Evolutionary conservation across 495 filamentous ascomycete species (phyloP).

Genomic region (Tuber umbilicatum): DNA sequence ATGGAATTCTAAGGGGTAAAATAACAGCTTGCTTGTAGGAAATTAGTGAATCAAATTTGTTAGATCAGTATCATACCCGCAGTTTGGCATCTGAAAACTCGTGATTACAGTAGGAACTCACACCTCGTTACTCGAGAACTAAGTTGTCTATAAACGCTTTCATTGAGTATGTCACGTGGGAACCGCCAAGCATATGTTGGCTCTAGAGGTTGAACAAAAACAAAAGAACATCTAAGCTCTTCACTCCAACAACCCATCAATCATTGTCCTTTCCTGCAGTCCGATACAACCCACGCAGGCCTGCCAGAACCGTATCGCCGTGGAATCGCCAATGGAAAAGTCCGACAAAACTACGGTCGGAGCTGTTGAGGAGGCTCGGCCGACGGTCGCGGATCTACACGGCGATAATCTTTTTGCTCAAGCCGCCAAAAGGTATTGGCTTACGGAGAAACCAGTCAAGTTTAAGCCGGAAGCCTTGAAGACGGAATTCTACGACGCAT

Average conservation of each 20-base stretch:
- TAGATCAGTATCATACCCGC: background rate
- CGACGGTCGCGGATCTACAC: constrained; percentile 61
- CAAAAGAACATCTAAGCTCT: constrained; percentile 21
- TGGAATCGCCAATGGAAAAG: constrained; percentile 28
- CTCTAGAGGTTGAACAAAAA: constrained; percentile 22
- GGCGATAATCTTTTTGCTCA: constrained; percentile 75
- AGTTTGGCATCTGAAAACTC: background rate
- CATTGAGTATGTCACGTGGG: constrained; percentile 18
- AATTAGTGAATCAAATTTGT: background rate
- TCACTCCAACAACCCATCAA: constrained; percentile 21
- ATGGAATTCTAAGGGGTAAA: background rate
- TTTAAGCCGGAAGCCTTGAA: constrained; percentile 81
- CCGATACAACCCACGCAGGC: constrained; percentile 4
- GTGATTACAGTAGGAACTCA: constrained; percentile 2
- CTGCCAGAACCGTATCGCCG: constrained; percentile 5
- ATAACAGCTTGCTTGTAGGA: background rate
- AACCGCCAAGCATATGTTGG: constrained; percentile 20
- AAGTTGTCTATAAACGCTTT: background rate
- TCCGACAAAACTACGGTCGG: constrained; percentile 32
- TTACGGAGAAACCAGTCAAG: constrained; percentile 60
- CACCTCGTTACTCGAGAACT: constrained; percentile 16
- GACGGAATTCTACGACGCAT: constrained; percentile 79
- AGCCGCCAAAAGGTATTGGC: constrained; percentile 79
- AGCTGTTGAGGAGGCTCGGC: constrained; percentile 47
- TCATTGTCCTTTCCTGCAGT: background rate